Percentiles rank a stretch among this genome's conserved stretches.
Evolutionary conservation across 768 basidiomycete species (phyloP).

Genomic region (Trametes gibbosa): DNA sequence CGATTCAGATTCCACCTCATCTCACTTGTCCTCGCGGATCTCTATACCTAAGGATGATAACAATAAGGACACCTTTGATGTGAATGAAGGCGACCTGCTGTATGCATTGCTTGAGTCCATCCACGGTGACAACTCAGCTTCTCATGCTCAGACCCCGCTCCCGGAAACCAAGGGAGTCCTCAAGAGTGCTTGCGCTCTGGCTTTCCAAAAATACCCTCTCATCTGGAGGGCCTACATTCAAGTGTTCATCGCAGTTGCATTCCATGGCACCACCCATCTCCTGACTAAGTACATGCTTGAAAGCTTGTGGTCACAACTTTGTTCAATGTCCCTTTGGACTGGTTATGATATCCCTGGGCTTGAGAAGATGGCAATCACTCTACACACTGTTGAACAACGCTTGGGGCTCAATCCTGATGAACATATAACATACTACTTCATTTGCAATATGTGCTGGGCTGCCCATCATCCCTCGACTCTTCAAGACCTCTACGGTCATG

Average conservation of each 20-base stretch:
- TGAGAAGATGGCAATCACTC: not conserved
- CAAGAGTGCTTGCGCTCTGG: not conserved
- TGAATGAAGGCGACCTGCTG: not conserved
- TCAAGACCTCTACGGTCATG: conserved; percentile 19
- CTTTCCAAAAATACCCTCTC: not conserved
- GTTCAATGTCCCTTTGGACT: not conserved
- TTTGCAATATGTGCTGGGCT: not conserved
- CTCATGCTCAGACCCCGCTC: not conserved
- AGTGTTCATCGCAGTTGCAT: not conserved
- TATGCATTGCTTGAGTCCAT: not conserved
- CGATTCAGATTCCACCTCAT: not conserved
- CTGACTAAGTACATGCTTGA: not conserved
- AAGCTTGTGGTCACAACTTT: not conserved
- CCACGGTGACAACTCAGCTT: not conserved
- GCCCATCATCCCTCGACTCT: conserved; percentile 3
- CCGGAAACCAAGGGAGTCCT: not conserved
- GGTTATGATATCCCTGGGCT: not conserved
- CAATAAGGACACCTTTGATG: not conserved
- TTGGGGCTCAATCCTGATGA: not conserved
- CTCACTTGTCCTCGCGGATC: not conserved
- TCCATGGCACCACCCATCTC: not conserved
- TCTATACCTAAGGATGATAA: not conserved
- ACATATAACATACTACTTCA: not conserved
- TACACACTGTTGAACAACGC: not conserved
- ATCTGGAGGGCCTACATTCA: not conserved